Base-by-base conservation (phyloP, 768 basidiomycete genomes). In the Trametes cinnabarina region DNA sequence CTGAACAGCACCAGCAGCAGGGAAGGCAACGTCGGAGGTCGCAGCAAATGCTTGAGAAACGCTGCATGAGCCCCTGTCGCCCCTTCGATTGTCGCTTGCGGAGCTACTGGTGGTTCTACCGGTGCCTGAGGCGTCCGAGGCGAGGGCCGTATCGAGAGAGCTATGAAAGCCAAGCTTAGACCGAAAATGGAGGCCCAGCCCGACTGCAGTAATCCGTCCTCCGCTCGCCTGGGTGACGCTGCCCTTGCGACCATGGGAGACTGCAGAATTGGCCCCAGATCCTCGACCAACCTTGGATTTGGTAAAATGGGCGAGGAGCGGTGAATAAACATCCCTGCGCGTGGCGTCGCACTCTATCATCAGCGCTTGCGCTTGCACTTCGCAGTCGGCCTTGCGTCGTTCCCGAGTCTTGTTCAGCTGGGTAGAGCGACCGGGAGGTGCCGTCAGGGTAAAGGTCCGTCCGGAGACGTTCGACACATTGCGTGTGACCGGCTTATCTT, bases 381-480 rank as follows among this genome's bases (percentile, higher is more conserved):
- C 32, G 11, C 4, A 7, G 15, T 25, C 46, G 7, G 32, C 32
- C 43, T 44, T 40, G n/a, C 54, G 46, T 10, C 54, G 54, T 11
- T 55, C 46, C 11, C 37, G 19, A 23, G 22, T 22, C 35, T 20
- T 47, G n/a, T 37, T 34, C 28, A 32, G 4, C 28, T 41, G 51
- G 37, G 32, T 42, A 15, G 25, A 47, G n/a, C 25, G 34, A 11
- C 23, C 15, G 0, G 57, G 34, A 4, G 48, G 32, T 23, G 56
- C 41, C 6, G 44, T 14, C 14, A 59, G 46, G 14, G 40, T 14
- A 37, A 59, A 59, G 15, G 57, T 52, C 51, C 20, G 28, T 15
- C 57, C 57, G 3, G 57, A 59, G 28, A 48, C 41, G 28, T 42
- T 55, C 25, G 59, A 55, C 32, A 51, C 48, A 17, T 48, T 54